These are phyloP conservation scores for Fusarium sp. DNA, from an alignment of 2,329 filamentous ascomycete species.

Conservation along the genomic window DNA sequence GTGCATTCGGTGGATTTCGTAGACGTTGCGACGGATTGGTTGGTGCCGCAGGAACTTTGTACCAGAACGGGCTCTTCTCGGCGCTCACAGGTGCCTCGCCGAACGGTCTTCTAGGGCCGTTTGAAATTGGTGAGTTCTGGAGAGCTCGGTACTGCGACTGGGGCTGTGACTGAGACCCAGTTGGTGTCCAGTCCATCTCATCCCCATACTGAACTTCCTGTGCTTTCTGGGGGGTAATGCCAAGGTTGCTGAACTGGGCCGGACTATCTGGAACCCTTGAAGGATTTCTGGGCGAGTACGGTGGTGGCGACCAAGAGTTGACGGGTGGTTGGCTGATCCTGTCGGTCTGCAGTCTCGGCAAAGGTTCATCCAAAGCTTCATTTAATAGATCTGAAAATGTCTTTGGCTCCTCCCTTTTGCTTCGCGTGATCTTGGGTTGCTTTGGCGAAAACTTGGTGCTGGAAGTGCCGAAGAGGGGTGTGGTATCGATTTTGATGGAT, in stretches of 20 bases:
- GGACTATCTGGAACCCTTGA: conserved; percentile 10
- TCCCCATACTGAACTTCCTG: conserved; percentile 55
- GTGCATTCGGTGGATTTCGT: conserved; percentile 68
- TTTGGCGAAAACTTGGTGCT: conserved; percentile 40
- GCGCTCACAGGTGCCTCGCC: conserved; percentile 56
- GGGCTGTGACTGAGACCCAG: conserved; percentile 55
- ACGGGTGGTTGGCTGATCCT: conserved; percentile 23
- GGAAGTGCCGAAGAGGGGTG: conserved; percentile 58
- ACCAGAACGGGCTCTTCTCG: conserved; percentile 69
- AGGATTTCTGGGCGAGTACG: conserved; percentile 32
- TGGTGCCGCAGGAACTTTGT: conserved; percentile 74
- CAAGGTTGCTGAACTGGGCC: conserved; percentile 23
- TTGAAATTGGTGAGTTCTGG: conserved; percentile 54
- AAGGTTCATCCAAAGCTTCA: conserved; percentile 46
- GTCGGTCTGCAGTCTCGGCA: conserved; percentile 19
- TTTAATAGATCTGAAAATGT: conserved; percentile 55
- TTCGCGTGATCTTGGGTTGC: conserved; percentile 31
- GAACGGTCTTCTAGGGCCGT: conserved; percentile 55
- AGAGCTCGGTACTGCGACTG: conserved; percentile 60
- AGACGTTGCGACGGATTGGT: conserved; percentile 69
- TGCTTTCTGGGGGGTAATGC: conserved; percentile 27
- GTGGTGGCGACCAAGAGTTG: conserved; percentile 28
- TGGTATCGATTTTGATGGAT: conserved; percentile 65
- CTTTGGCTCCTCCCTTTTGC: conserved; percentile 48
- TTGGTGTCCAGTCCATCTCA: conserved; percentile 80